Conservation (phyloP, 192 early-diverging fungal species). For the Backusella circina region DNA sequence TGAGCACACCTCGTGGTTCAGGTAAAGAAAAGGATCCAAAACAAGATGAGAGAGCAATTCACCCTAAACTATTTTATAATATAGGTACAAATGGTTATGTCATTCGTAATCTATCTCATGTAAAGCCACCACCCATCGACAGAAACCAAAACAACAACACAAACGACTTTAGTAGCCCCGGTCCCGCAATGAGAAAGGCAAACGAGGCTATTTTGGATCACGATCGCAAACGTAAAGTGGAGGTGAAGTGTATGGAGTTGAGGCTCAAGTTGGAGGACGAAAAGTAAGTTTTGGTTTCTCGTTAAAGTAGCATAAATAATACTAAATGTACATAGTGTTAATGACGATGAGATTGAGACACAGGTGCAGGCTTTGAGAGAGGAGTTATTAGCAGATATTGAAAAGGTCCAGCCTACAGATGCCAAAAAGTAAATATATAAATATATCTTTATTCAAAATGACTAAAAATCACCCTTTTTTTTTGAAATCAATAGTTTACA, state of each 20-base stretch:
- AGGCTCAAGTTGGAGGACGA: constrained; percentile 76
- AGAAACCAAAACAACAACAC: constrained; percentile 27
- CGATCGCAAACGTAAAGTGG: constrained; percentile 83
- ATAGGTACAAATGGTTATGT: constrained; percentile 96
- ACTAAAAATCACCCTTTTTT: not conserved
- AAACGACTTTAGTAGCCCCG: constrained; percentile 12
- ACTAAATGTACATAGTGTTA: constrained; percentile 30
- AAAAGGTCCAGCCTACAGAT: constrained; percentile 21
- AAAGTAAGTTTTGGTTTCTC: constrained; percentile 36
- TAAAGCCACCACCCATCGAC: constrained; percentile 53
- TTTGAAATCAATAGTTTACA: constrained; percentile 44
- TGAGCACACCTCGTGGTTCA: constrained; percentile 73
- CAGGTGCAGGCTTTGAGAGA: constrained; percentile 58
- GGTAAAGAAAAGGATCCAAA: too few relatives aligned
- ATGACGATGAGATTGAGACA: constrained; percentile 64
- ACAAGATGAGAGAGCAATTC: too few relatives aligned
- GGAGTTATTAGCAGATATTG: constrained; percentile 54
- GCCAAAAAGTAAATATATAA: constrained; percentile 21
- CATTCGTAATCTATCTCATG: constrained; percentile 78
- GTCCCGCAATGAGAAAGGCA: constrained; percentile 46
- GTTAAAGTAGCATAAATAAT: too few relatives aligned
- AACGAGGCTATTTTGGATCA: constrained; percentile 82
- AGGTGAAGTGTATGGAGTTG: constrained; percentile 82
- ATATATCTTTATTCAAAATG: not conserved
- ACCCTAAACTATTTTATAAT: too few relatives aligned